Base-by-base conservation (phyloP, 441 rosid species). In the Eruca vesicaria region DNA sequence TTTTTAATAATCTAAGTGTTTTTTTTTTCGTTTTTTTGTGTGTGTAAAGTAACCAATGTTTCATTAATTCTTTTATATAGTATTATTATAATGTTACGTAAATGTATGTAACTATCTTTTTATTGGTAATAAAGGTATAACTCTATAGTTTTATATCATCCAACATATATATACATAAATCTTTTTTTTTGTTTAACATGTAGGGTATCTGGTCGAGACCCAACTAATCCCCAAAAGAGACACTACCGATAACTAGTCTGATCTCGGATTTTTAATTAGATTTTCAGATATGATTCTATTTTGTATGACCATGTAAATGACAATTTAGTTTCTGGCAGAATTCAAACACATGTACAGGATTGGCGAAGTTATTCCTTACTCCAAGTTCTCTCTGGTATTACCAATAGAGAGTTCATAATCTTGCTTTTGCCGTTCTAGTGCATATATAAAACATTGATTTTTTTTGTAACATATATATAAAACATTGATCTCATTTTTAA, bases 21-120 rank as follows among this genome's bases (percentile, higher is more conserved):
- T 33, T 41, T 63, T 23, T 23, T 23, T 23, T 23, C 26, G 26
- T 23, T 23, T 23, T 16, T 43, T 77, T 72, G n/a, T 71, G 48
- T 7, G 12, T 14, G 32, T 29, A 23, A 45, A 45, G 53, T 45
- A 45, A 21, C 8, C 59, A 64, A 61, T 72, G 64, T 18, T 50
- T 66, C 33, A 71, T 78, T 71, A 5, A 59, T 58, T 77, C 66
- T 63, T 58, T 21, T n/a, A 38, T 28, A 23, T 63, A n/a, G 26
- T 23, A 28, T 38, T 1, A 23, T 14, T 9, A 38, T 36, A 36
- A 60, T 59, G n/a, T 69, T 55, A 62, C 60, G 11, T 69, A 53
- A n/a, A 53, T 69, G 64, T 69, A 53, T 69, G 65, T 63, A 62
- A 55, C 38, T 62, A 62, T 75, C n/a, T 28, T 52, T 52, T 9